Evolutionary conservation across 345 rosid species (phyloP), one percentile per base, ranked within the genome.

Genomic region (Hevea brasiliensis): DNA sequence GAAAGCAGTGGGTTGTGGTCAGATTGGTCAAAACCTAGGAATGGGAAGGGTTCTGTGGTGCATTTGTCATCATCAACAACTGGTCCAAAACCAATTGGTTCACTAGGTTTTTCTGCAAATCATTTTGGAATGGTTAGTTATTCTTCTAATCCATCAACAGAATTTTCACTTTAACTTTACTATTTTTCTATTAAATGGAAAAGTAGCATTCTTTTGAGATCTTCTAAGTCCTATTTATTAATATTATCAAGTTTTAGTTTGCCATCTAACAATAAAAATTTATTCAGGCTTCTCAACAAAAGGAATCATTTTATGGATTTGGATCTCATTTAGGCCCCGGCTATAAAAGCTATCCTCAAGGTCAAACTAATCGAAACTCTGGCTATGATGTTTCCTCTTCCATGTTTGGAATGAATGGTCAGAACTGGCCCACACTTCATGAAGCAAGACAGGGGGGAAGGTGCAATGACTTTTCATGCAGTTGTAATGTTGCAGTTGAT

Each of bases 121-220:
- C 86, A 80, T 68, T 81, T 79, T 61, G 78, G 79, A 70, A 76
- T 58, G 87, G 93, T 89, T 78, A 77, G 91, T n/a, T n/a, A n/a
- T n/a, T 78, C 70, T 74, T 67, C 74, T 68, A 50, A 56, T 45
- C 55, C 23, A 54, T 72, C 65, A 27, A 47, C 40, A 27, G 20
- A 32, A 70, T 74, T 70, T 69, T 37, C 57, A 20, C 27, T 51
- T 51, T 50, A 27, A 29, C 6, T 50, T 1, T 17, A 13, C 5
- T 29, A 20, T 24, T 48, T 9, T 26, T 27, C 69, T 61, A 32
- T 57, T 10, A 41, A 44, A 51, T 57, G 37, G 24, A 73, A 75
- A 79, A 56, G 67, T 61, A 50, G 27, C 48, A 57, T 37, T 45
- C 26, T 60, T 54, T 45, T 57, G 44, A 45, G 57, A 59, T 27